Base-by-base conservation (phyloP, 768 basidiomycete genomes). In the Tulasnella sp. region DNA sequence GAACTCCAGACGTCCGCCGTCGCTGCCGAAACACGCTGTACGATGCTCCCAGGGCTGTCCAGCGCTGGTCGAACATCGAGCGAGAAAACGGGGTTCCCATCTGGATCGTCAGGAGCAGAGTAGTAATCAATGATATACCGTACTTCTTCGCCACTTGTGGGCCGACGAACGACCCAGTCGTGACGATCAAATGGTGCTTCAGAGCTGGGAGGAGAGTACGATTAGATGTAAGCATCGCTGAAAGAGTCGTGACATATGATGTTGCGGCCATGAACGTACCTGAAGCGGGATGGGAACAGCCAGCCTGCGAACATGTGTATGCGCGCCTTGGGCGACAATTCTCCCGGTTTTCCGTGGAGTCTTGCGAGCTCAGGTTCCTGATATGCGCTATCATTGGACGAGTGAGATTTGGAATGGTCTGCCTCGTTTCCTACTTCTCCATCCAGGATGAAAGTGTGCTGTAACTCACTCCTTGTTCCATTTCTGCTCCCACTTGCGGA, bases 61-160 rank as follows among this genome's bases (percentile, higher is more conserved):
- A 99, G 72, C 0, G 96, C 96, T 0, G 96, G 94, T 15, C 94
- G 82, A 9, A 98, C 94, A 68, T 99, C 96, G 25, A 99, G 78
- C 7, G 85, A 85, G 72, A 98, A 98, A 4, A 93, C 92, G 17
- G 96, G 96, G 46, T 87, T 87, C 7, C 94, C 94, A 64, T 96
- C 87, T 7, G 81, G 76, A 57, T 93, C 84, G 2, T 87, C 81
- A 1, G 93, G 90, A 0, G 91, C 92, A 49, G 89, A 87, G 71
- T 98, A 98, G 73, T 99, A 99, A 74, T 99, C 96, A 66, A 99
- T 98, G 49, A 99, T 87, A 71, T 99, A 94, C 68, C 90, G 86
- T 53, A 91, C 84, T 71, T 91, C 86, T 65, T 87, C 80, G 17
- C 87, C 83, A 1, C 85, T 83, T 42, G 75, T 74, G 30, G 84